Base-by-base conservation (phyloP, 148 eudicot species). In the Vaccinium darrowii region DNA sequence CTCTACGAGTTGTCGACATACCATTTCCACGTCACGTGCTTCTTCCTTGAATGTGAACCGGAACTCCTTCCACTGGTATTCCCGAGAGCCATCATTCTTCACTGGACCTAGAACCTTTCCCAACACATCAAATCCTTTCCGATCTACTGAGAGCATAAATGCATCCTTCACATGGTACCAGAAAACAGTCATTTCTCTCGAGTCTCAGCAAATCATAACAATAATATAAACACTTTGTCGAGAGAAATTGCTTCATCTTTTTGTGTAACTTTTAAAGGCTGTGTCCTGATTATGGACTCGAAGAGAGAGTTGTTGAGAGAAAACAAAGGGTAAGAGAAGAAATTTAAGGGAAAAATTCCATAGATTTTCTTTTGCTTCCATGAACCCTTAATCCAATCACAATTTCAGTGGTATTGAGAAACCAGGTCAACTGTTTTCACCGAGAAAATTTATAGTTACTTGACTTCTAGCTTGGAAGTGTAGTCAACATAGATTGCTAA, bases 51-150 rank as follows among this genome's bases (percentile, higher is more conserved):
- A 90, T 11, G 89, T 27, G 36, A 95, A 86, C 75, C 98, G 91
- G 83, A 89, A 88, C 84, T 94, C 95, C 85, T 94, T 90, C 98
- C 98, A 95, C 56, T 87, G 88, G 86, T 88, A 92, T 69, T 87
- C 93, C 53, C 91, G 92, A 19, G 89, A 87, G 4, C 90, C 91
- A 36, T 89, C 91, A 13, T 50, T 74, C 84, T 27, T 88, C 6
- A 75, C 67, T 25, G 91, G 82, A 51, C 94, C 90, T 12, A 89
- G 63, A 79, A 91, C 90, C 87, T 91, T 94, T 18, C 90, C 96
- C 86, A 95, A 84, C 84, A 95, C 92, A 85, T 91, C 94, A 75
- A 94, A 88, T 85, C 98, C 98, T 89, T 91, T 90, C 75, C 93
- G 90, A 86, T 95, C 98, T 62, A 93, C 84, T 8, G 96, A 92